These are phyloP conservation scores for Intubia oerlemansii DNA, from an alignment of 2,329 filamentous ascomycete species.

Conservation along the genomic window DNA sequence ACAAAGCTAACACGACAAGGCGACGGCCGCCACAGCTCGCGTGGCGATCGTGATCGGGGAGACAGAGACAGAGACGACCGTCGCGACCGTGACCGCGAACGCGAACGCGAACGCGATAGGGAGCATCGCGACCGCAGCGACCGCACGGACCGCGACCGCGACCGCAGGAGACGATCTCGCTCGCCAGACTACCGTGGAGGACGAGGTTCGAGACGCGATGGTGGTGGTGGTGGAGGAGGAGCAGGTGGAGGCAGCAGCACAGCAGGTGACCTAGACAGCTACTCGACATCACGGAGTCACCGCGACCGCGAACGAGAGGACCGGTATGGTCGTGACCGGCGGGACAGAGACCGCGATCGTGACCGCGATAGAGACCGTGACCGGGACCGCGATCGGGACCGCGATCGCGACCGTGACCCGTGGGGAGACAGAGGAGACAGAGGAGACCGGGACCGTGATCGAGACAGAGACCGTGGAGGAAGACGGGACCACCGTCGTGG, in stretches of 20 bases:
- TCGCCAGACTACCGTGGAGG: slow-evolving; percentile 59
- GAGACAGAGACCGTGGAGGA: slow-evolving; percentile 37
- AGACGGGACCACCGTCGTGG: slow-evolving; percentile 46
- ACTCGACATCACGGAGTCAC: slow-evolving; percentile 83
- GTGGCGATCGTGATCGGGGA: slow-evolving; percentile 18
- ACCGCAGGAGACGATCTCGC: slow-evolving; percentile 40
- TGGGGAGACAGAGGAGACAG: slow-evolving; percentile 22
- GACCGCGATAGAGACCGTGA: no score
- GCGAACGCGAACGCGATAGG: slow-evolving; percentile 22
- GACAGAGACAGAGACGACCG: slow-evolving; percentile 11
- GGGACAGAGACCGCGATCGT: slow-evolving; percentile 13
- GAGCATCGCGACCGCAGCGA: slow-evolving; percentile 8
- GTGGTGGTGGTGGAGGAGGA: slow-evolving; percentile 24
- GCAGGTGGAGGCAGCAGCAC: not conserved
- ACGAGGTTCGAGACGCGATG: slow-evolving; percentile 45
- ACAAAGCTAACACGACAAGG: no score
- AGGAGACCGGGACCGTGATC: slow-evolving; percentile 41
- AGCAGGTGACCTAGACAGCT: slow-evolving; percentile 40
- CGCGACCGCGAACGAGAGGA: slow-evolving; percentile 52
- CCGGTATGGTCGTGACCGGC: slow-evolving; percentile 18
- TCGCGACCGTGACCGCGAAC: slow-evolving; percentile 18
- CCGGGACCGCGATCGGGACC: slow-evolving; percentile 33
- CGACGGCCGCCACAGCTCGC: no score
- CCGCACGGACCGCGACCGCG: slow-evolving; percentile 29
- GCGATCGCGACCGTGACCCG: slow-evolving; percentile 23